Base-by-base conservation (phyloP, 139 green algal genomes). In the Haematococcus lacustris region DNA sequence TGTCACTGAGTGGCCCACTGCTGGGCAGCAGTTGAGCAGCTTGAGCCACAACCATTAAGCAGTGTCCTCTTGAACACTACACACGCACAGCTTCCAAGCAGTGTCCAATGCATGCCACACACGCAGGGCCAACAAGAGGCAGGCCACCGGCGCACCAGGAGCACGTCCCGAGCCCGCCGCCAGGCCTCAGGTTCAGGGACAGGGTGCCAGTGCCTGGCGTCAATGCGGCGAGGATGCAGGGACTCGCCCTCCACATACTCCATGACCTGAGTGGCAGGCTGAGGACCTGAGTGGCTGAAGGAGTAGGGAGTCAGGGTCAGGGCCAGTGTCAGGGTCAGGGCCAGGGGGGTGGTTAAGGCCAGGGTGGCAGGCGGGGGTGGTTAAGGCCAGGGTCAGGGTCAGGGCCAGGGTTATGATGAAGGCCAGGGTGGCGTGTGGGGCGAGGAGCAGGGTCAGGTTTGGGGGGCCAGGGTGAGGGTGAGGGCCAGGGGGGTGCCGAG, bases 191-290 rank as follows among this genome's bases (percentile, higher is more conserved):
- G 38, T 71, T 87, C 82, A 39, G 70, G 40, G 62, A 85, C 21
- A 35, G 65, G 61, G 70, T 77, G 30, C 82, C 82, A 85, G n/a
- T 64, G 73, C 34, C 35, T 40, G 3, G 41, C 62, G 32, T 7
- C 40, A 40, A 59, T 32, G 6, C 17, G 39, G 26, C 41, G 53
- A 35, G 71, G 66, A 70, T 87, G 43, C 66, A 87, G 72, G 37
- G 75, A 78, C 51, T 61, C 50, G 3, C 78, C 79, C 76, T 87
- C 83, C 69, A 87, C 80, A 51, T 89, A 85, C 73, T 84, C 80
- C 83, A 88, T 88, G 9, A 53, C 43, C 43, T n/a, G n/a, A 89
- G 68, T 64, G 87, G 76, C 73, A 89, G 69, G 67, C 74, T 85
- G 73, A 85, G 78, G 43, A 17, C 17, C n/a, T n/a, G n/a, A n/a